These are phyloP conservation scores for Lasiosphaeria ovina DNA, from an alignment of 495 filamentous ascomycete genomes.

Conservation along the genomic window DNA sequence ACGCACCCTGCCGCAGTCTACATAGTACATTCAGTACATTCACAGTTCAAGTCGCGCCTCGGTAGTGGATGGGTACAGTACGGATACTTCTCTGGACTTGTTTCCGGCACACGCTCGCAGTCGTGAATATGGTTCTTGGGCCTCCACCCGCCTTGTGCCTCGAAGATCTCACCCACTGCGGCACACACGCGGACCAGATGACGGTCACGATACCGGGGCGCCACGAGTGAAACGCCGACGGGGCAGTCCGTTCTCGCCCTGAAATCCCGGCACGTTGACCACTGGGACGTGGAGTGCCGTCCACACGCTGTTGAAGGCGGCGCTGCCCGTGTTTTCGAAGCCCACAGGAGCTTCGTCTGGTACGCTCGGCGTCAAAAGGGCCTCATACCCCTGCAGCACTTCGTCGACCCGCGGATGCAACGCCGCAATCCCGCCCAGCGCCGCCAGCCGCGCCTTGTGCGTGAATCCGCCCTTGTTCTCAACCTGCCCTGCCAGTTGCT, in stretches of 20 bases:
- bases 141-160: neutral
- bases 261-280: conserved; percentile 51
- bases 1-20: no score
- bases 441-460: conserved; percentile 40
- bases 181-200: conserved; percentile 40
- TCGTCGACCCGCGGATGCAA: conserved; percentile 47
- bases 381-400: conserved; percentile 44
- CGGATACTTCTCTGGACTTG: no score
- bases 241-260: conserved; percentile 47
- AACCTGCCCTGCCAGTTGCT: conserved; percentile 39
- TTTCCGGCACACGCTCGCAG: no score
- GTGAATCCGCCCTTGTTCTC: conserved; percentile 40
- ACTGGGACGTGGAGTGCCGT: conserved; percentile 48
- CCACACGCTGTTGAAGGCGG: conserved; percentile 40
- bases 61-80: no score
- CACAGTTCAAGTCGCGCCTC: no score
- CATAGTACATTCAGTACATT: no score
- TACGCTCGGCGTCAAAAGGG: conserved; percentile 48
- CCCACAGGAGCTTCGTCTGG: conserved; percentile 51
- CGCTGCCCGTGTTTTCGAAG: conserved; percentile 42
- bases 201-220: conserved; percentile 44
- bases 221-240: conserved; percentile 47
- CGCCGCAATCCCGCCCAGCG: conserved; percentile 44
- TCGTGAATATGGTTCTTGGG: neutral
- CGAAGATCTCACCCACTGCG: neutral